Conservation (phyloP, 2,329 filamentous ascomycete genomes). For the Ceratocystis diversiconidia region DNA sequence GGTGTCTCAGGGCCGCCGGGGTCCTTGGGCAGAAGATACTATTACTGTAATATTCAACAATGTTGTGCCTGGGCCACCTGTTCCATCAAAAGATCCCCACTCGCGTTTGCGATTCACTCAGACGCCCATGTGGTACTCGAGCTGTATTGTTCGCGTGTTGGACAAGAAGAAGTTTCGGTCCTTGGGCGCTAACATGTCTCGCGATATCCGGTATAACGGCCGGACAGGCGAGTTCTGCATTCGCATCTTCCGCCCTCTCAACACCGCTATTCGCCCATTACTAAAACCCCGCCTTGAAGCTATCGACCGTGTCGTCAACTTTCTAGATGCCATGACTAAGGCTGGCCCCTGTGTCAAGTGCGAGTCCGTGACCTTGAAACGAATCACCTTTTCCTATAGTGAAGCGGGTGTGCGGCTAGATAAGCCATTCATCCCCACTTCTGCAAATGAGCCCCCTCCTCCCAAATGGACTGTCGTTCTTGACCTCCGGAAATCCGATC, state of each 20-base stretch:
- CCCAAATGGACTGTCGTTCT: conserved; percentile 40
- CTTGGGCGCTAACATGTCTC: conserved; percentile 42
- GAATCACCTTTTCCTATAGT: conserved; percentile 56
- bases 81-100: conserved; percentile 11
- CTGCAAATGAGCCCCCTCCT: not conserved
- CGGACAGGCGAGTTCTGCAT: conserved; percentile 49
- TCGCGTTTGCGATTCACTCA: conserved; percentile 14
- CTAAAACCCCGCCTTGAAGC: conserved; percentile 47
- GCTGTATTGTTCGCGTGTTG: conserved; percentile 41
- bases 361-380: conserved; percentile 45
- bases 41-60: conserved; percentile 44
- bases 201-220: conserved; percentile 47
- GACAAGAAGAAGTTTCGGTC: conserved; percentile 40
- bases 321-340: conserved; percentile 49
- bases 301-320: conserved; percentile 56
- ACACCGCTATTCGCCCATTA: conserved; percentile 42
- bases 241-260: conserved; percentile 43
- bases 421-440: not conserved
- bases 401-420: conserved; percentile 20
- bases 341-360: conserved; percentile 41
- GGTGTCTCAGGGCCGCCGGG: conserved; percentile 3
- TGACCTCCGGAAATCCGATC: conserved; percentile 39
- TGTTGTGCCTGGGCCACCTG: conserved; percentile 24
- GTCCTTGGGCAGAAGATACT: conserved; percentile 44
- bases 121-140: conserved; percentile 30